Base-by-base conservation (phyloP, 106 monocot species). In the Apostasia shenzhenica region DNA sequence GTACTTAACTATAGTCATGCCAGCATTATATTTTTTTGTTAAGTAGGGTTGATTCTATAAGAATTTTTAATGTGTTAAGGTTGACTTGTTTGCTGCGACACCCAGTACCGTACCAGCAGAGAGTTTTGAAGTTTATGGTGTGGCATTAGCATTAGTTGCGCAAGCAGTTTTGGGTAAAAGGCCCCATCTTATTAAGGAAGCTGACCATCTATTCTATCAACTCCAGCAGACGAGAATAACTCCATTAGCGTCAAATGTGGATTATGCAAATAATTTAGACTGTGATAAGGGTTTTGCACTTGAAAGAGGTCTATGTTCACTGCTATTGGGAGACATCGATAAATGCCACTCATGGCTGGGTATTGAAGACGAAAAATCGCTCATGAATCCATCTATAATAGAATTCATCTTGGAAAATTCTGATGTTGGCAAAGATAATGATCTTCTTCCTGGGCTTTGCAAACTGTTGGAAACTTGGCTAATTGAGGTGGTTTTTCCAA, bases 381-480 rank as follows among this genome's bases (percentile, higher is more conserved):
- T 76, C 42, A 84, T 81, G 68, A 83, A 93, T 66, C 81, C 84
- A 62, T 74, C 84, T 57, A 75, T 92, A 45, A 0, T 90, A 69
- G 87, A 97, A 12, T 97, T 97, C 54, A 70, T 97, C 54, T 43
- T 72, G 67, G 79, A 82, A n/a, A 84, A 83, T 71, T 92, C 87
- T 41, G 68, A 76, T 5, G 66, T 76, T 5, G 73, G 80, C 5
- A 54, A 72, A 8, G 88, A 83, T 61, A 53, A 74, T 48, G 86
- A 87, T 73, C 61, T 83, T 56, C 89, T 95, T 42, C 92, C 87
- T 54, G 97, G 97, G 55, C 75, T 97, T 54, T 97, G 97, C 77
- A 92, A 85, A 72, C 77, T 97, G 5, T 77, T 97, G 57, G 97
- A 97, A 59, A 85, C 86, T 54, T 97, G 97, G 92, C 81, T 97